These are phyloP conservation scores for Caryocar brasiliense DNA, from an alignment of 441 rosid species.

Conservation along the genomic window DNA sequence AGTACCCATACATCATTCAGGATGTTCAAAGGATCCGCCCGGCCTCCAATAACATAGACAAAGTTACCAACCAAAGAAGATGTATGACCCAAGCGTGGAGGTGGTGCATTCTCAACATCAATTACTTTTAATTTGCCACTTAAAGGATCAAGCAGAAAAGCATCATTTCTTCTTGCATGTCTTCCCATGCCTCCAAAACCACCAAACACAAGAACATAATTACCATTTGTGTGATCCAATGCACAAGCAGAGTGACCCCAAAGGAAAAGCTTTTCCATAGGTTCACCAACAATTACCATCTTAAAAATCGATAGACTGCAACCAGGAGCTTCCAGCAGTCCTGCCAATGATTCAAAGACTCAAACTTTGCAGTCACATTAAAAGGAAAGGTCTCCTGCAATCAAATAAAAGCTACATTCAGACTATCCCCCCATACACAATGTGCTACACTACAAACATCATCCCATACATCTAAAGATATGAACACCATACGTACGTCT, in stretches of 20 bases:
- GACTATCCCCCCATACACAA: background rate
- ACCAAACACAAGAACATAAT: conserved; percentile 55
- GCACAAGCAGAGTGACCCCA: conserved; percentile 85
- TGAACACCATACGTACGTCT: too few species aligned
- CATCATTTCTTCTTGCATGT: conserved; percentile 74
- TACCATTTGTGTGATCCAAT: conserved; percentile 17
- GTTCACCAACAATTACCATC: conserved; percentile 46
- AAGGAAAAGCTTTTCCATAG: conserved; percentile 68
- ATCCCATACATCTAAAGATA: too few species aligned
- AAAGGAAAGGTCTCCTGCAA: conserved; percentile 54
- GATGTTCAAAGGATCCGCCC: conserved; percentile 68
- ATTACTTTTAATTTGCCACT: conserved; percentile 37
- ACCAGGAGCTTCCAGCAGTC: conserved; percentile 27
- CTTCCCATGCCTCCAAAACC: conserved; percentile 93
- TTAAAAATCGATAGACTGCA: conserved; percentile 29
- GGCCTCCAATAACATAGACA: conserved; percentile 76
- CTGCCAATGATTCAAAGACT: conserved; percentile 79
- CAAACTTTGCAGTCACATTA: conserved; percentile 57
- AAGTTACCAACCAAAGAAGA: conserved; percentile 57
- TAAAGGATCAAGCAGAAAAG: conserved; percentile 52
- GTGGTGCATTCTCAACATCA: conserved; percentile 37
- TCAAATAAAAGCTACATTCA: conserved; percentile 18
- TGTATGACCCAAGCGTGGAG: conserved; percentile 77
- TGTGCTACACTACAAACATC: background rate
- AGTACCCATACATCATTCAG: conserved; percentile 73